phyloP scores from a whole-genome alignment of 108 stramenopile species.

The Poteriospumella lacustris region DNA sequence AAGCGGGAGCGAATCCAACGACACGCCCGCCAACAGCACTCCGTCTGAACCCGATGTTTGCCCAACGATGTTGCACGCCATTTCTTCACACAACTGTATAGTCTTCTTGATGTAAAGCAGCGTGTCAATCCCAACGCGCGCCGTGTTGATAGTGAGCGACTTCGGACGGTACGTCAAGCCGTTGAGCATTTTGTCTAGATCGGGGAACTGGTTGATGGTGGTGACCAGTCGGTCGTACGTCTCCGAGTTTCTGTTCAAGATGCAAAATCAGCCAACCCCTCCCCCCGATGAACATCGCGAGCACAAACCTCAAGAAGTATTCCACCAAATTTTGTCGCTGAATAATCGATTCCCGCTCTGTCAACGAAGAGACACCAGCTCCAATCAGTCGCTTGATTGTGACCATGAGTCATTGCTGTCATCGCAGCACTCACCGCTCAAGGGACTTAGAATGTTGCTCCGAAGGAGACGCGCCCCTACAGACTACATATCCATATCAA shows the following conservation, averaged over 20 bases:
- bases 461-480: conserved; percentile 46
- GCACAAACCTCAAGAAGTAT: no score
- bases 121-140: conserved; percentile 16
- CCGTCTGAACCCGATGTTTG: background rate
- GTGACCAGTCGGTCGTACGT: conserved; percentile 34
- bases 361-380: no score
- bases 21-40: background rate
- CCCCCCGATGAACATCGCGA: no score
- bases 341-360: no score
- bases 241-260: background rate
- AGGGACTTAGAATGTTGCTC: conserved; percentile 39
- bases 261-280: background rate
- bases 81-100: background rate
- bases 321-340: no score
- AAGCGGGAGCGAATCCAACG: background rate
- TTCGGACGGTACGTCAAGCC: conserved; percentile 30
- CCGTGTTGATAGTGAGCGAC: background rate
- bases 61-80: background rate
- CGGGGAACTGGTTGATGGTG: conserved; percentile 29
- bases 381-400: no score
- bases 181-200: conserved; percentile 47
- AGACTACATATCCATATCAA: background rate
- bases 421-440: conserved; percentile 35
- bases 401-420: no score
- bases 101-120: background rate